Evolutionary conservation across 2,329 filamentous ascomycete species (phyloP), one percentile per base, ranked within the genome.

Genomic region (Pestalotiopsis sp.): DNA sequence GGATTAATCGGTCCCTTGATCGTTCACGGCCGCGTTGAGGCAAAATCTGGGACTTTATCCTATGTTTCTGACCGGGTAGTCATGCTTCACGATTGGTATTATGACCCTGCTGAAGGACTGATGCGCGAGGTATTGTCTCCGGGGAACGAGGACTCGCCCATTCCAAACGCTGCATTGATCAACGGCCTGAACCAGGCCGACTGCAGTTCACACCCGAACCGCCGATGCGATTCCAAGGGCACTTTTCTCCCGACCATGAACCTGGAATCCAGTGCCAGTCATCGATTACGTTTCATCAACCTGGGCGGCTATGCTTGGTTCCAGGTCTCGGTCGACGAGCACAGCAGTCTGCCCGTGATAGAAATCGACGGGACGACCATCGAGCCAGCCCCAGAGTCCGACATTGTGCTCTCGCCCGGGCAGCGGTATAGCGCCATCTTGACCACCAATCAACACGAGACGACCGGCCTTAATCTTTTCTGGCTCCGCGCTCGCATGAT

Each of bases 311-410:
- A 93, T 74, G 90, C 91, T 2, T 89, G 90, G 75, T 92, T 93
- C 70, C 91, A 93, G 74, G 85, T 94, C 36, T 89, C 89, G 75
- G 83, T 93, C 60, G 92, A 94, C 71, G 87, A 88, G 64, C 92
- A 93, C 72, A 82, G 81, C 12, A 71, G 72, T 27, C 72, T 80
- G 60, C 76, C 82, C 0, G 81, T 94, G 60, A 89, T 91, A 11
- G 92, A 93, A 76, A 89, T 92, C 0, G 92, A 94, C 74, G 92
- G 91, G 17, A 89, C 90, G 1, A 87, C 89, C 45, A 87, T 92
- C 1, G 84, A 89, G 68, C 89, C 91, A 0, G 80, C 82, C 4
- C 82, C 87, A 1, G 86, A 90, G 6, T 83, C 87, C 41, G 86
- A 89, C 70, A 79, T 94, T 66, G 90, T 92, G 70, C 82, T 94